Evolutionary conservation across 176 grass and related monocot species (phyloP).

Genomic region (Pontederia paniculata): DNA sequence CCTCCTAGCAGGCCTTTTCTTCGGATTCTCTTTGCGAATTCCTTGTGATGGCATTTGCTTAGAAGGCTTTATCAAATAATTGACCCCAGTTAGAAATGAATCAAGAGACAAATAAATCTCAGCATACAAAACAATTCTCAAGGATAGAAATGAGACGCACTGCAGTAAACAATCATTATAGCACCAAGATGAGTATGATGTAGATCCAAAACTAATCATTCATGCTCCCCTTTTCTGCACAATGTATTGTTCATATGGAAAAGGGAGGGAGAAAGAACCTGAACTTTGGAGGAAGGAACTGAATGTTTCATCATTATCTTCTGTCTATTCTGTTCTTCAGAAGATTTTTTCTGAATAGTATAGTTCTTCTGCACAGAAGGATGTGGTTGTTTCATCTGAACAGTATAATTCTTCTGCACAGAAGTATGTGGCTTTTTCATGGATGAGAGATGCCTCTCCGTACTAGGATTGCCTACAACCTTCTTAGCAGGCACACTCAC

Average conservation of each 20-base stretch:
- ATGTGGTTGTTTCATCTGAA: conserved; percentile 4
- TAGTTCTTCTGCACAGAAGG: conserved; percentile 17
- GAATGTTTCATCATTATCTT: conserved; percentile 22
- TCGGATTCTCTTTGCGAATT: conserved; percentile 20
- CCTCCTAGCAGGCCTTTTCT: conserved; percentile 23
- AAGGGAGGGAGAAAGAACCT: conserved; percentile 30
- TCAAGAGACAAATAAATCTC: neutral
- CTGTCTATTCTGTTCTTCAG: conserved; percentile 13
- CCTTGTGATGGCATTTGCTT: conserved; percentile 24
- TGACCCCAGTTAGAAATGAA: conserved; percentile 3
- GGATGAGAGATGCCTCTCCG: conserved; percentile 22
- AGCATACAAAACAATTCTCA: neutral
- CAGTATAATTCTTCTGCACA: conserved; percentile 14
- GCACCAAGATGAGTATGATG: neutral
- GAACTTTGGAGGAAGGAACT: conserved; percentile 24
- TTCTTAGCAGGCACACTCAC: conserved; percentile 1
- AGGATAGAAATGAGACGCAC: neutral
- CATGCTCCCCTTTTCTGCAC: neutral
- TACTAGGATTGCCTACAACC: conserved; percentile 18
- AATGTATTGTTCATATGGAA: conserved; percentile 13
- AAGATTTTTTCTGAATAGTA: conserved; percentile 16
- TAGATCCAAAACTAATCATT: neutral
- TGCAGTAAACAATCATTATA: too few species aligned
- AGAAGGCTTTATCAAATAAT: conserved; percentile 25
- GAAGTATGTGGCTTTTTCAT: conserved; percentile 21